Evolutionary conservation across 2,329 filamentous ascomycete species (phyloP).

Genomic region (Penicillium digitatum): DNA sequence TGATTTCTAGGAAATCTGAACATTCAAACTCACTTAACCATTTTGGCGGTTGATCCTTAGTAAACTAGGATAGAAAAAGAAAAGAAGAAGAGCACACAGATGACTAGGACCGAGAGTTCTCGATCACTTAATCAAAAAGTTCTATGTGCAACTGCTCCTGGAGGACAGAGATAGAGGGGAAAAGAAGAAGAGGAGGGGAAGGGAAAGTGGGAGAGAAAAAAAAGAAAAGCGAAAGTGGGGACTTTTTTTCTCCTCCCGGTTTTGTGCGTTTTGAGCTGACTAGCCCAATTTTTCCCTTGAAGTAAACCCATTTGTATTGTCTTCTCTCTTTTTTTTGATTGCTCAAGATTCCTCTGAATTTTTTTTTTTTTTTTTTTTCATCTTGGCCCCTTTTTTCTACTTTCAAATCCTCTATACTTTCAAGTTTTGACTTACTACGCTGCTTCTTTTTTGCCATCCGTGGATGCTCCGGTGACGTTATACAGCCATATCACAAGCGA

Average conservation of each 20-base stretch:
- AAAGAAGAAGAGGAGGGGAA: conserved; percentile 30
- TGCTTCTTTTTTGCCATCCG: not conserved
- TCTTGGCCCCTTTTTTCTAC: not conserved
- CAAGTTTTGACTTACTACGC: conserved; percentile 1
- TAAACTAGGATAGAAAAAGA: conserved; percentile 32
- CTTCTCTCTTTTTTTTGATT: not conserved
- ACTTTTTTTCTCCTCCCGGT: conserved; percentile 21
- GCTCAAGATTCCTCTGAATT: not conserved
- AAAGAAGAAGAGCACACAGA: conserved; percentile 38
- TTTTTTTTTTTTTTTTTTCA: not conserved
- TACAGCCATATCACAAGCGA: not conserved
- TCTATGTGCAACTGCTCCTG: conserved; percentile 41
- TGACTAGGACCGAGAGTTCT: conserved; percentile 44
- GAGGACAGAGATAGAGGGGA: conserved; percentile 27
- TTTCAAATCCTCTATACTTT: conserved; percentile 3
- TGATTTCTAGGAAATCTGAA: not conserved
- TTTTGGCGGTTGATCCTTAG: conserved; percentile 70
- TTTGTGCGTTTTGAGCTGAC: conserved; percentile 23
- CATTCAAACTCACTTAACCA: conserved; percentile 87
- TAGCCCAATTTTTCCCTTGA: not conserved
- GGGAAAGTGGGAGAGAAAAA: conserved; percentile 30
- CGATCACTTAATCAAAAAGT: conserved; percentile 40
- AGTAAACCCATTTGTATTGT: not conserved
- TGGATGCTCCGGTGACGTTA: conserved; percentile 6
- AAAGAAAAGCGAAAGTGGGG: conserved; percentile 28